Base-by-base conservation (phyloP, 1,139 yeast species). In the Hanseniaspora uvarum region DNA sequence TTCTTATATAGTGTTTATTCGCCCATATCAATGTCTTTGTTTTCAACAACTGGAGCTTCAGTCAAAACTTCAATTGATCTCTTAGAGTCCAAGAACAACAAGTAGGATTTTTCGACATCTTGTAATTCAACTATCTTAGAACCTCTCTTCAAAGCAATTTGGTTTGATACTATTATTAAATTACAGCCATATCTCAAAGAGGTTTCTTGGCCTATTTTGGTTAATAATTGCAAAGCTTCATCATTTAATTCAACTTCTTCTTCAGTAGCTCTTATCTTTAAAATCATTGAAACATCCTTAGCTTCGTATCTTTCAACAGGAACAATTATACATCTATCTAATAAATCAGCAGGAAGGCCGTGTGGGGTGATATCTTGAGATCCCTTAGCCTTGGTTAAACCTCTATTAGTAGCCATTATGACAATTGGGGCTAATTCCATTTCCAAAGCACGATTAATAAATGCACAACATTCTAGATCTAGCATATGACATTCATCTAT, bases 401-500 rank as follows among this genome's bases (percentile, higher is more conserved):
- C 99, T 67, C 97, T 78, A 71, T 94, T 94, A 45, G 98, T 92
- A 37, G 98, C 98, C 97, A 94, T 92, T 58, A 94, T 86, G 51
- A 94, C 96, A 65, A 94, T 87, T 43, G 99, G 98, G 8, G 97
- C 83, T 68, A 92, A 83, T 60, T 89, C 97, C 69, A 88, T 96
- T 72, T 94, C 99, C 58, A 94, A 76, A 7, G 98, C 97, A 60
- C 98, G 79, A 73, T 94, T 94, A 65, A 94, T 80, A 68, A 86
- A 94, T 26, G 98, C 85, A 65, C 92, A 94, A 68, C 96, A 84
- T 70, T 94, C 99, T 63, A 94, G 86, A 68, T 94, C 99, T 61
- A 94, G 79, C 97, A 94, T 94, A 71, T 94, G 98, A 54, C 89
- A 97, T 71, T 94, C 99, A 70, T 94, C 99, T 63, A 94, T 87